Evolutionary conservation across 164 flowering plant species (phyloP).

Genomic region (Magnolia changhungtana): DNA sequence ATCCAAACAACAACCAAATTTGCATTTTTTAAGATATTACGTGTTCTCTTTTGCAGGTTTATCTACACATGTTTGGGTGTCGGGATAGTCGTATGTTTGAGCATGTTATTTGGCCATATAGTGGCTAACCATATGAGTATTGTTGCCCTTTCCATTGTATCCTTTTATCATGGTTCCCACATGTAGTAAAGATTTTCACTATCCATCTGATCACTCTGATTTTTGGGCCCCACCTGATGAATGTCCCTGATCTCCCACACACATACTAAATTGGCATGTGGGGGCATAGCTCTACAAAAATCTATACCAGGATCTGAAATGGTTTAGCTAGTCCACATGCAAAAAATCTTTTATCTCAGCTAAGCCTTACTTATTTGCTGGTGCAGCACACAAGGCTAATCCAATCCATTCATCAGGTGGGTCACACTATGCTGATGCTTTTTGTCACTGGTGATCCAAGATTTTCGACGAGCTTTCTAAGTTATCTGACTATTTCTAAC

Average conservation of each 20-base stretch:
- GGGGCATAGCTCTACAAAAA: too few species aligned
- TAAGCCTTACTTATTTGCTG: too few species aligned
- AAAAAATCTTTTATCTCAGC: too few species aligned
- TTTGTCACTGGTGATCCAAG: not conserved
- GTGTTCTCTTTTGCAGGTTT: conserved; percentile 39
- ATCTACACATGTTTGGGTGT: conserved; percentile 41
- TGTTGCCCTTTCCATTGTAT: conserved; percentile 37
- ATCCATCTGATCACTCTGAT: too few species aligned
- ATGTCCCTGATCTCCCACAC: too few species aligned
- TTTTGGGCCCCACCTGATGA: too few species aligned
- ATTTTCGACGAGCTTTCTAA: not conserved
- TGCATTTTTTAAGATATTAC: not conserved
- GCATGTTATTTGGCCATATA: conserved; percentile 39
- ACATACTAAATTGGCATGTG: too few species aligned
- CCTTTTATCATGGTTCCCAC: conserved; percentile 20
- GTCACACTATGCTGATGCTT: not conserved
- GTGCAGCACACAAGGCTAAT: too few species aligned
- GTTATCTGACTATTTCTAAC: not conserved
- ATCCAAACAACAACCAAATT: too few species aligned
- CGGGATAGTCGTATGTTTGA: conserved; percentile 49
- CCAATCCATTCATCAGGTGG: not conserved
- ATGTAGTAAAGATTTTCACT: too few species aligned
- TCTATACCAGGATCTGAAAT: too few species aligned
- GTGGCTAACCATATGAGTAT: conserved; percentile 29
- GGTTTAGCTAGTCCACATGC: too few species aligned